phyloP scores from a whole-genome alignment of 768 basidiomycete species.

The Boletus sensibilis region DNA sequence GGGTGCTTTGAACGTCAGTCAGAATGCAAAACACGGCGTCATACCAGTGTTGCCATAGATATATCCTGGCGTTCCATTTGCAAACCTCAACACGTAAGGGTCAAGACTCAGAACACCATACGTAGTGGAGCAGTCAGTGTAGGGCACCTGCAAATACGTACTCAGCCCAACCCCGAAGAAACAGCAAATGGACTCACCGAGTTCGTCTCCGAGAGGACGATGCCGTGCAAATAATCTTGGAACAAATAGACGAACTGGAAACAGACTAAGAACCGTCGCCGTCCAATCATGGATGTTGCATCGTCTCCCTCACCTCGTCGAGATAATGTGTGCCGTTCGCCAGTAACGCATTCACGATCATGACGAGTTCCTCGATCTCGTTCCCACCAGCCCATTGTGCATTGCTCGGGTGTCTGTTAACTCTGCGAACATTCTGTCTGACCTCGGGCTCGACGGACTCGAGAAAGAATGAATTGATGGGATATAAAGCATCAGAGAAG shows the following conservation, averaged over 20 bases:
- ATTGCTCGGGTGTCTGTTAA: slow-evolving; percentile 21
- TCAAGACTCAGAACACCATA: slow-evolving; percentile 55
- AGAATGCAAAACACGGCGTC: slow-evolving; percentile 3
- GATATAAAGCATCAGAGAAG: too few species aligned
- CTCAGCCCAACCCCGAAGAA: background rate
- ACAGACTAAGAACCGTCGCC: background rate
- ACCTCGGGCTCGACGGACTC: too few species aligned
- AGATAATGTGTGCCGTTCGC: slow-evolving; percentile 21
- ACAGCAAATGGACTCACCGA: slow-evolving; percentile 36
- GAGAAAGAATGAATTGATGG: too few species aligned
- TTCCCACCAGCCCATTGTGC: slow-evolving; percentile 60
- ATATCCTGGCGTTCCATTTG: slow-evolving; percentile 48
- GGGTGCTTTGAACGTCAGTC: background rate
- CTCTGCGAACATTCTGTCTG: too few species aligned
- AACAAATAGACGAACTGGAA: slow-evolving; percentile 40
- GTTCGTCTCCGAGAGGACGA: slow-evolving; percentile 45
- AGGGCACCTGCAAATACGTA: slow-evolving; percentile 41
- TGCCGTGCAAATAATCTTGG: slow-evolving; percentile 34
- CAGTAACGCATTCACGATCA: background rate
- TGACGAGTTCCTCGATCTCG: slow-evolving; percentile 42
- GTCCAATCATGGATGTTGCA: background rate
- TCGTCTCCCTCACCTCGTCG: slow-evolving; percentile 41
- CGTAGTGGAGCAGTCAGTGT: slow-evolving; percentile 61
- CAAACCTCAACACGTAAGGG: slow-evolving; percentile 50
- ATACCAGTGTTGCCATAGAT: slow-evolving; percentile 57